Evolutionary conservation across 192 early-diverging fungal species (phyloP).

Genomic region (Diversispora epigaea): DNA sequence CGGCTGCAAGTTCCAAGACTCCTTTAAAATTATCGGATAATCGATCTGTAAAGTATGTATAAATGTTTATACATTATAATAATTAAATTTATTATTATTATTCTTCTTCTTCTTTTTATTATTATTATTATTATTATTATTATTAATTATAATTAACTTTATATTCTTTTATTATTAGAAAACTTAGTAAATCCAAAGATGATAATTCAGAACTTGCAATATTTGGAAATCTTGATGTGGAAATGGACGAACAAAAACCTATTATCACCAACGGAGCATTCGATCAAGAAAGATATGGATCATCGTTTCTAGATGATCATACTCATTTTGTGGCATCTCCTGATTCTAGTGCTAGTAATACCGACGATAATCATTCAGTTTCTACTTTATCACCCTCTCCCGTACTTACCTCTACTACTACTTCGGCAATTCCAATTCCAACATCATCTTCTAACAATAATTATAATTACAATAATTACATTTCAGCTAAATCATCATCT

Average conservation of each 20-base stretch:
- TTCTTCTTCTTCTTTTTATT: no score
- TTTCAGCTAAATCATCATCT: background rate
- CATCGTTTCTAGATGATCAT: background rate
- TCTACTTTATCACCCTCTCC: constrained; percentile 23
- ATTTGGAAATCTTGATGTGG: background rate
- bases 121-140: no score
- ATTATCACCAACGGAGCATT: background rate
- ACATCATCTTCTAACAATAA: background rate
- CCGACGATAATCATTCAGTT: constrained; percentile 14
- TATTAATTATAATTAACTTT: no score
- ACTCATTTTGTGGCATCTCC: constrained; percentile 14
- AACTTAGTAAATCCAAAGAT: no score
- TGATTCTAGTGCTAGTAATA: constrained; percentile 7
- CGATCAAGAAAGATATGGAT: background rate
- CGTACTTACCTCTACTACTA: constrained; percentile 2
- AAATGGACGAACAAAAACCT: background rate
- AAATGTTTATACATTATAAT: no score
- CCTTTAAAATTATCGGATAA: no score
- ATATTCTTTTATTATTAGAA: no score
- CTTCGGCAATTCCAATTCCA: constrained; percentile 29
- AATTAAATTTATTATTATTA: no score
- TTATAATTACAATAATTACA: background rate
- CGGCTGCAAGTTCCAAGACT: no score
- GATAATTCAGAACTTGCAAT: background rate
- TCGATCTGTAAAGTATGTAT: no score